phyloP scores from a whole-genome alignment of 805 yeast species.

The Cyberlindnera lachancei region DNA sequence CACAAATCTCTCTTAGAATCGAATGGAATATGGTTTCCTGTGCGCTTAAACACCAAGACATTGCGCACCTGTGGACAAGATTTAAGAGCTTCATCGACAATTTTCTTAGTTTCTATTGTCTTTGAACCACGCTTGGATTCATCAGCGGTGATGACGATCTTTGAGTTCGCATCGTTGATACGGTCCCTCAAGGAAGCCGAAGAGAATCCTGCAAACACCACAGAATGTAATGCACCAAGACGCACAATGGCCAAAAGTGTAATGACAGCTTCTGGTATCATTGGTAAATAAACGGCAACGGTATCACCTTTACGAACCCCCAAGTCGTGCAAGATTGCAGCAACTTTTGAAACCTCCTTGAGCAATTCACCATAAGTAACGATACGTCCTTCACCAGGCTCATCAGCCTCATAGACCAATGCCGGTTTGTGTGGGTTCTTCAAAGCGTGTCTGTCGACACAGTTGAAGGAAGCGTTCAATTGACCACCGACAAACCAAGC shows the following conservation, averaged over 20 bases:
- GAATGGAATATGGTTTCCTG: conserved; percentile 48
- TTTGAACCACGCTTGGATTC: conserved; percentile 82
- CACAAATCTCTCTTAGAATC: conserved; percentile 59
- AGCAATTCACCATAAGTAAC: conserved; percentile 68
- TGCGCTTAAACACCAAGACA: conserved; percentile 68
- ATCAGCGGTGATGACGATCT: conserved; percentile 70
- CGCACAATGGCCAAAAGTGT: conserved; percentile 73
- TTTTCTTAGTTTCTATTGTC: conserved; percentile 70
- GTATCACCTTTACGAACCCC: conserved; percentile 79
- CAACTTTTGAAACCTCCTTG: conserved; percentile 61
- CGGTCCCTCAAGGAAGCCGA: conserved; percentile 90
- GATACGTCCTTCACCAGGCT: conserved; percentile 52
- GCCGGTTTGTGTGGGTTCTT: conserved; percentile 66
- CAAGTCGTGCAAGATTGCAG: conserved; percentile 57
- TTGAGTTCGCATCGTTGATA: conserved; percentile 72
- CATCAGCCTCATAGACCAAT: conserved; percentile 76
- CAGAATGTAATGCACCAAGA: conserved; percentile 80
- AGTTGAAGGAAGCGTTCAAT: conserved; percentile 71
- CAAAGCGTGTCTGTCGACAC: conserved; percentile 78
- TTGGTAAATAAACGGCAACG: conserved; percentile 80
- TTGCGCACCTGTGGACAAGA: conserved; percentile 59
- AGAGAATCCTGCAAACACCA: conserved; percentile 82
- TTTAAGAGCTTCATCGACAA: conserved; percentile 72
- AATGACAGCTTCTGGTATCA: conserved; percentile 74
- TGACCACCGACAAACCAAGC: conserved; percentile 80